A percentile compares a stretch with the other conserved stretches of the same genome.
phyloP scores from a whole-genome alignment of 2,329 filamentous ascomycete species.

The Colletotrichum echinochloae region DNA sequence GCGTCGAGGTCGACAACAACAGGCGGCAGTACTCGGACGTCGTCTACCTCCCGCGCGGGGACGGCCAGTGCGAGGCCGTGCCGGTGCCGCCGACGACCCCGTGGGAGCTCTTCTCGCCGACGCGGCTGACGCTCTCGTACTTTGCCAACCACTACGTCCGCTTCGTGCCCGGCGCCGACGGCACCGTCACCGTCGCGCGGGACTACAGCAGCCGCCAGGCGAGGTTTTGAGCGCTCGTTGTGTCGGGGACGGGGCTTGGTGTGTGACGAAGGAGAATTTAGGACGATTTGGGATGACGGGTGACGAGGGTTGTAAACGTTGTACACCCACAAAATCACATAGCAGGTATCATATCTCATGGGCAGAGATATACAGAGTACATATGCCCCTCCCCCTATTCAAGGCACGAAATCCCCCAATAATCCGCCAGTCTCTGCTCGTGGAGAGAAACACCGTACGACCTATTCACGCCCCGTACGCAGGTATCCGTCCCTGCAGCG shows the following conservation, averaged over 20 bases:
- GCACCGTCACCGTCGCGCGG: slow-evolving; percentile 36
- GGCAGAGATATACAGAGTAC: no score
- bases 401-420: no score
- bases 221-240: slow-evolving; percentile 31
- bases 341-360: no score
- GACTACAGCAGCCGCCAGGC: slow-evolving; percentile 39
- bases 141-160: slow-evolving; percentile 42
- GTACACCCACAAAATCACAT: no score
- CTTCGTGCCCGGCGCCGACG: slow-evolving; percentile 37
- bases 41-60: slow-evolving; percentile 36
- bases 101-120: slow-evolving; percentile 32
- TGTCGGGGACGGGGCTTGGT: background rate
- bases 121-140: slow-evolving; percentile 33
- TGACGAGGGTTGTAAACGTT: no score
- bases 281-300: no score
- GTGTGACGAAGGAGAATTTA: background rate
- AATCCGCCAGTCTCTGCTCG: no score
- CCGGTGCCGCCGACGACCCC: slow-evolving; percentile 39
- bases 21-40: slow-evolving; percentile 35
- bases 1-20: slow-evolving; percentile 37
- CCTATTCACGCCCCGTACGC: no score
- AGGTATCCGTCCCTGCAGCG: no score
- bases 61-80: slow-evolving; percentile 26
- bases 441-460: no score
- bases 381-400: no score